Percentiles rank a stretch among this genome's conserved stretches.
Evolutionary conservation across 768 basidiomycete genomes (phyloP).

Genomic region (Termitomyces titanicus): DNA sequence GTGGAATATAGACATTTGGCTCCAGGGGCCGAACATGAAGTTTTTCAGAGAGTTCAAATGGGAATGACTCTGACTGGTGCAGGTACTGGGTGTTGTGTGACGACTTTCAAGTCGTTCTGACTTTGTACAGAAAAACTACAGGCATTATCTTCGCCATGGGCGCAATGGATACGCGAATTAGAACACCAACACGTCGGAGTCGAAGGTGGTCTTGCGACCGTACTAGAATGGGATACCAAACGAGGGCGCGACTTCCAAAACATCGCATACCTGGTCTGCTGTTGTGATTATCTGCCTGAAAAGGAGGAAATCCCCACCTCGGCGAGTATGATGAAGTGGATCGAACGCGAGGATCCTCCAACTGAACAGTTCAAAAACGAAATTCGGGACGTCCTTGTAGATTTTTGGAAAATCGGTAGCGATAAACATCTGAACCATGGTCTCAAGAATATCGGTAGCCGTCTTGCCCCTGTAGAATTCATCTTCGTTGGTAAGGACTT

Average conservation of each 20-base stretch:
- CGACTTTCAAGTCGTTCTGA: constrained; percentile 1
- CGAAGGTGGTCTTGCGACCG: constrained; percentile 53
- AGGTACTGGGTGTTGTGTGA: constrained; percentile 36
- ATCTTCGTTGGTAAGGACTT: constrained; percentile 68
- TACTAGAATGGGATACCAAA: constrained; percentile 59
- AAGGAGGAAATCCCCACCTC: constrained; percentile 49
- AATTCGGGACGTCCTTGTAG: constrained; percentile 50
- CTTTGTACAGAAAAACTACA: constrained; percentile 64
- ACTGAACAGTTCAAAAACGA: constrained; percentile 44
- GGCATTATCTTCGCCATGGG: constrained; percentile 70
- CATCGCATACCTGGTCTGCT: constrained; percentile 66
- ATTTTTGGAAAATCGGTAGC: constrained; percentile 52
- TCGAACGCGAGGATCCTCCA: constrained; percentile 40
- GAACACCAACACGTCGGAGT: constrained; percentile 53
- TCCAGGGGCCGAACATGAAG: constrained; percentile 64
- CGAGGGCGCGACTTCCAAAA: constrained; percentile 78
- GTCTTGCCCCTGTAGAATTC: constrained; percentile 73
- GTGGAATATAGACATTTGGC: constrained; percentile 66
- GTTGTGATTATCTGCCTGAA: constrained; percentile 52
- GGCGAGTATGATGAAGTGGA: constrained; percentile 54
- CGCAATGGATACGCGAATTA: constrained; percentile 61
- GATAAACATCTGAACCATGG: constrained; percentile 36
- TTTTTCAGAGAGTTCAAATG: constrained; percentile 80
- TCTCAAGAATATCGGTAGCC: constrained; percentile 51
- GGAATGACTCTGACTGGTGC: constrained; percentile 73